phyloP scores from a whole-genome alignment of 768 basidiomycete genomes.

The Pleurotus platypus region DNA sequence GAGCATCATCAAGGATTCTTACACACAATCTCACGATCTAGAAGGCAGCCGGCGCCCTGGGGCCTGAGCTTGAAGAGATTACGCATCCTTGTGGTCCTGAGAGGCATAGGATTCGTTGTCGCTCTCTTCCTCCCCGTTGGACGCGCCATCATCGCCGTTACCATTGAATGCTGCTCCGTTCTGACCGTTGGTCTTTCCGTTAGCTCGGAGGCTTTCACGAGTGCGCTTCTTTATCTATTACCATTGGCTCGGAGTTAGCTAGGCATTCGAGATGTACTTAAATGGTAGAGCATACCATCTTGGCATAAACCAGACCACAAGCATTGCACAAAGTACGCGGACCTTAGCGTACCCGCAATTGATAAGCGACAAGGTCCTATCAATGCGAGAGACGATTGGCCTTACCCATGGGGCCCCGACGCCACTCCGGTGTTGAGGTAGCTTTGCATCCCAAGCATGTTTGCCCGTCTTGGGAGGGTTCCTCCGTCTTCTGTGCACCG shows the following conservation, averaged over 20 bases:
- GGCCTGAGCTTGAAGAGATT: too few relatives aligned
- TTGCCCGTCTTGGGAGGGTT: slow-evolving; percentile 57
- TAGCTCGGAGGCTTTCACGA: slow-evolving; percentile 18
- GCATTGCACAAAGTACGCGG: slow-evolving; percentile 84
- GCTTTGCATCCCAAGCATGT: slow-evolving; percentile 79
- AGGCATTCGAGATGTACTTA: neutral
- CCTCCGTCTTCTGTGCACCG: slow-evolving; percentile 29
- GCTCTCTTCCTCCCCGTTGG: slow-evolving; percentile 14
- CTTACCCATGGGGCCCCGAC: slow-evolving; percentile 77
- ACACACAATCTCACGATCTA: too few relatives aligned
- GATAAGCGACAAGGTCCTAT: slow-evolving; percentile 5
- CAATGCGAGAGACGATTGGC: slow-evolving; percentile 8
- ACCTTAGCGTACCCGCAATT: slow-evolving; percentile 37
- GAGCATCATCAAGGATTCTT: too few relatives aligned
- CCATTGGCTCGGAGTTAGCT: slow-evolving; percentile 1
- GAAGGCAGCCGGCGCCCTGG: too few relatives aligned
- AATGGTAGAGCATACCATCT: slow-evolving; percentile 54
- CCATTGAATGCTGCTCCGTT: neutral
- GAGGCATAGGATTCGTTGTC: slow-evolving; percentile 18
- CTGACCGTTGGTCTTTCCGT: slow-evolving; percentile 11
- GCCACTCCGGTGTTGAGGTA: slow-evolving; percentile 86
- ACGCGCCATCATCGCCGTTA: slow-evolving; percentile 9
- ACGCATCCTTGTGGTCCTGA: slow-evolving; percentile 12
- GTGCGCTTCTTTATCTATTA: slow-evolving; percentile 31
- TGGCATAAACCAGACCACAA: slow-evolving; percentile 84